Evolutionary conservation across 306 rosid species (phyloP), one percentile per base, ranked within the genome.

Genomic region (Vachellia pachyceras): DNA sequence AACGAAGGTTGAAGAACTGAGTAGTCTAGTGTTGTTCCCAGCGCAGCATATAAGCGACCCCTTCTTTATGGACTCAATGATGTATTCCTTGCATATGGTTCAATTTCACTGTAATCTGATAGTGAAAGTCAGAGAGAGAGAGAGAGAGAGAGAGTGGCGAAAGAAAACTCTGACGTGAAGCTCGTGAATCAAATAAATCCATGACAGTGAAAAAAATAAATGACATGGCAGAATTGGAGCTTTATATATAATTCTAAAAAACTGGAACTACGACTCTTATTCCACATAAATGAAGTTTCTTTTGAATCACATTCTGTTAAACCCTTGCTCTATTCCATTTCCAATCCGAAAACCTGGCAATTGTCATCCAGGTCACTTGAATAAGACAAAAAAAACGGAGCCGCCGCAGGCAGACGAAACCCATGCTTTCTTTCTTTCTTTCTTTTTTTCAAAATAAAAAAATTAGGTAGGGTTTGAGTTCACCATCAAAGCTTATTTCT

Each of bases 121-220:
- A 5, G 23, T 39, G 18, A 69, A 69, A 69, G 73, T 42, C 73
- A 41, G 12, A 69, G 35, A 69, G 74, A 41, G 52, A 39, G 49
- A 6, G n/a, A 17, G 47, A 7, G 69, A 17, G 70, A 67, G 0
- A 5, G 25, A 25, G n/a, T 29, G 40, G 40, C 40, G 3, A 35
- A 15, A 6, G 36, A 29, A 15, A 64, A 66, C 1, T 40, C 35
- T 3, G 74, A 69, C 29, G 35, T 20, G 49, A 69, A 69, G 73
- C 17, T 68, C 36, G 52, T 69, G 36, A 23, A 23, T 60, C 66
- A 40, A 9, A 68, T 42, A 69, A 69, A 42, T 69, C 37, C 54
- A 22, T 12, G 5, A 22, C 74, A 41, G 20, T n/a, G 52, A 22
- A 42, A n/a, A 69, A 69, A 60, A 6, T 69, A n/a, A 41, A 69